Evolutionary conservation across 805 yeast genomes (phyloP).

Genomic region (Yamadazyma laniorum): DNA sequence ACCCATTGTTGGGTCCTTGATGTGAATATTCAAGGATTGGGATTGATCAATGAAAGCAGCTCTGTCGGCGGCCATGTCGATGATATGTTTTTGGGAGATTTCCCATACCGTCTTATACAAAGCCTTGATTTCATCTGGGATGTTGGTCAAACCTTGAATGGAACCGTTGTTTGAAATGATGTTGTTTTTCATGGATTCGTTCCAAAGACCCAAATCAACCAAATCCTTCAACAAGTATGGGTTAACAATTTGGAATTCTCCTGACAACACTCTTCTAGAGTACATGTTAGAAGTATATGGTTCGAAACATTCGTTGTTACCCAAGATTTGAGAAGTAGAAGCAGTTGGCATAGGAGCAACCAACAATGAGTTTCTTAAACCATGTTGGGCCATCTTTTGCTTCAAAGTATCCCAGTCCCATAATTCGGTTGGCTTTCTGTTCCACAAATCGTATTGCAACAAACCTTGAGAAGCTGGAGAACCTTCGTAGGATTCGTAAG

Average conservation of each 20-base stretch:
- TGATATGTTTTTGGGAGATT: conserved; percentile 55
- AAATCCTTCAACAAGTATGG: conserved; percentile 57
- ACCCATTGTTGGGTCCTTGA: conserved; percentile 91
- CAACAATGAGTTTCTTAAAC: conserved; percentile 56
- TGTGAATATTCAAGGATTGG: conserved; percentile 86
- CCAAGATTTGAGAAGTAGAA: conserved; percentile 62
- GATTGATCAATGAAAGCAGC: conserved; percentile 87
- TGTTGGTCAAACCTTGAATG: conserved; percentile 51
- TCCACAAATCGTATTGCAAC: conserved; percentile 59
- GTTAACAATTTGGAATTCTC: conserved; percentile 64
- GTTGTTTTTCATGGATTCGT: conserved; percentile 54
- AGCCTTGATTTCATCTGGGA: conserved; percentile 54
- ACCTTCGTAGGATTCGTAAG: conserved; percentile 50
- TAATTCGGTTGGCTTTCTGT: conserved; percentile 55
- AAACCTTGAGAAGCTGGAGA: conserved; percentile 60
- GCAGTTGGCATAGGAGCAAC: conserved; percentile 70
- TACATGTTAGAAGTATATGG: conserved; percentile 63
- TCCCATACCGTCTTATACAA: conserved; percentile 64
- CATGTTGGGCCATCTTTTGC: conserved; percentile 46
- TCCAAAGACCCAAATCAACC: conserved; percentile 59
- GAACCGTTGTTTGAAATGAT: conserved; percentile 59
- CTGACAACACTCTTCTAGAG: conserved; percentile 61
- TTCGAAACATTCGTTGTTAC: conserved; percentile 62
- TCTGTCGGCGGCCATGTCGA: conserved; percentile 70
- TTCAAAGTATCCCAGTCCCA: conserved; percentile 61